phyloP scores from a whole-genome alignment of 2,329 filamentous ascomycete genomes.

The Whalleya microplaca region DNA sequence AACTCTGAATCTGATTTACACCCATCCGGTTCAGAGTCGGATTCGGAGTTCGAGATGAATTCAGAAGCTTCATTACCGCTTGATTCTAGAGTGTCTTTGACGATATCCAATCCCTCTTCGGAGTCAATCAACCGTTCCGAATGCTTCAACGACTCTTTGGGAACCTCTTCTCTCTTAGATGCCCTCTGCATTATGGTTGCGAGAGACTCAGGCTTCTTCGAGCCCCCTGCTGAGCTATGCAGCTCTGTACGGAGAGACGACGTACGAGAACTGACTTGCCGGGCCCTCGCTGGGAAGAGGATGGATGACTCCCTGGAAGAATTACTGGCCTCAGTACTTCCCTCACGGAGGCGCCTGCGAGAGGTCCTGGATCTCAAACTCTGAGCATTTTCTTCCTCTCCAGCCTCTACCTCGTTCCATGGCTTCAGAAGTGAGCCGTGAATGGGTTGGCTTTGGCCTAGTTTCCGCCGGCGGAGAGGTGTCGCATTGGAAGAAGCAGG shows the following conservation, averaged over 20 bases:
- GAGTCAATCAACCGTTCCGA: conserved; percentile 9
- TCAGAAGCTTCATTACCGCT: conserved; percentile 31
- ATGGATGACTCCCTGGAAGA: conserved; percentile 17
- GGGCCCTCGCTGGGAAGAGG: conserved; percentile 15
- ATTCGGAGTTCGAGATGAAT: conserved; percentile 25
- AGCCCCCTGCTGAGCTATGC: conserved; percentile 14
- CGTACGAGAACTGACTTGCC: conserved; percentile 8
- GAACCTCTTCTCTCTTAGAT: neutral
- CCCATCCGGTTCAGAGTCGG: conserved; percentile 21
- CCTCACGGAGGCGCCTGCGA: conserved; percentile 11
- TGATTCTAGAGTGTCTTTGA: conserved; percentile 7
- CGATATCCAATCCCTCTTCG: conserved; percentile 12
- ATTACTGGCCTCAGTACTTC: conserved; percentile 10
- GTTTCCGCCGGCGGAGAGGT: conserved; percentile 36
- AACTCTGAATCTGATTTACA: conserved; percentile 28
- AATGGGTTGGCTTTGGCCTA: conserved; percentile 31
- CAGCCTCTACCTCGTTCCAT: conserved; percentile 20
- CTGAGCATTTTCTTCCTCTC: conserved; percentile 4
- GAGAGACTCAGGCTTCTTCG: conserved; percentile 13
- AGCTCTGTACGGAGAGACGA: conserved; percentile 6
- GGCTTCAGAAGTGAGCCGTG: conserved; percentile 34
- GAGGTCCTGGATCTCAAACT: conserved; percentile 9
- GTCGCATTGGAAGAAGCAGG: conserved; percentile 22
- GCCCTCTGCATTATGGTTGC: conserved; percentile 11
- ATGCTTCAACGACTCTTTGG: conserved; percentile 5